Evolutionary conservation across 2,329 filamentous ascomycete species (phyloP), one percentile per base, ranked within the genome.

Genomic region (Trichoderma endophyticum): DNA sequence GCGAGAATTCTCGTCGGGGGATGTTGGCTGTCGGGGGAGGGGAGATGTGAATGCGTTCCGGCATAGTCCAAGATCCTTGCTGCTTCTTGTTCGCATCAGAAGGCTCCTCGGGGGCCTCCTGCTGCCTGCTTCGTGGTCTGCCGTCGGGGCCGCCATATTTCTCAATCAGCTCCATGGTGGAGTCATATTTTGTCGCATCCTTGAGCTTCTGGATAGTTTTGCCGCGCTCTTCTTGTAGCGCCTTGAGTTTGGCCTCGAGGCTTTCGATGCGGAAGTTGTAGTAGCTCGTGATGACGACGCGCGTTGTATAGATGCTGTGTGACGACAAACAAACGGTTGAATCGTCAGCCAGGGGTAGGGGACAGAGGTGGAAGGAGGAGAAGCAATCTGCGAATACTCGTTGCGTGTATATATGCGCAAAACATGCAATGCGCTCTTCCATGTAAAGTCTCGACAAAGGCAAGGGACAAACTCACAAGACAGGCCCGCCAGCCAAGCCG

Each of bases 151-250:
- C 92, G 43, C 94, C 95, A 80, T 99, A 99, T 78, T 98, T 99
- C 78, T 98, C 93, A 12, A 99, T 88, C 73, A 99, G 83, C 79
- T 98, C 90, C 78, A 97, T 90, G 1, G 96, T 99, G 36, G 95
- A 96, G 82, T 98, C 93, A 83, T 98, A 99, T 81, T 93, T 97
- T 39, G 96, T 99, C 30, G 95, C 95, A 72, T 92, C 91, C 83
- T 99, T 99, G 74, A 99, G 89, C 82, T 95, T 95, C 80, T 97
- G 92, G 75, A 99, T 98, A 2, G 95, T 97, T 77, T 90, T 90
- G 72, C 93, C 90, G 69, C 95, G 90, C 81, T 98, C 93, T 69
- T 90, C 89, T 77, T 95, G 90, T 43, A 95, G 87, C 24, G 88
- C 88, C 76, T 95, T 92, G 34, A 98, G 86, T 54, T 91, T 88